Evolutionary conservation across 2,329 filamentous ascomycete species (phyloP).

Genomic region (Epichloe aotearoae): DNA sequence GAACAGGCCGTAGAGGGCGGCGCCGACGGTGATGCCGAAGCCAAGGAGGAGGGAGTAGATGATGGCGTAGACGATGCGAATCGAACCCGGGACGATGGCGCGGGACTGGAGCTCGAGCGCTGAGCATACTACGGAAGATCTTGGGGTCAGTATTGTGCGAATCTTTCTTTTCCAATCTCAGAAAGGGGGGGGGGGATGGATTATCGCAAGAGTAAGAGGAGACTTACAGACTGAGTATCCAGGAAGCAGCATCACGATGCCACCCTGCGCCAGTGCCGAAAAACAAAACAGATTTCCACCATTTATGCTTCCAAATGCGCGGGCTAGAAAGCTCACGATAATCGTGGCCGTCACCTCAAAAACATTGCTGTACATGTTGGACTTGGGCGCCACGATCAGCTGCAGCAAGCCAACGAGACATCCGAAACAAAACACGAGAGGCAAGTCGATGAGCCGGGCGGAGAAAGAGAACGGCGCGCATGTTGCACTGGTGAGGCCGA

Average conservation of each 20-base stretch:
- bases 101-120: conserved; percentile 54
- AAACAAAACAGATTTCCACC: conserved; percentile 45
- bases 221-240: conserved; percentile 46
- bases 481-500: conserved; percentile 57
- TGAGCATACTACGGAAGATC: conserved; percentile 21
- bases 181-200: no score
- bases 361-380: conserved; percentile 53
- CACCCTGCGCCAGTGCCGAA: conserved; percentile 49
- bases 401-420: conserved; percentile 58
- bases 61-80: conserved; percentile 62
- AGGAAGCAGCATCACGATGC: conserved; percentile 52
- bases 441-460: conserved; percentile 58
- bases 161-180: not conserved
- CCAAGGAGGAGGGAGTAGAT: conserved; percentile 62
- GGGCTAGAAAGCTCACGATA: conserved; percentile 47
- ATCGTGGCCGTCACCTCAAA: conserved; percentile 51
- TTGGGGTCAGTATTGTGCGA: not conserved
- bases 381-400: conserved; percentile 54
- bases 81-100: conserved; percentile 56
- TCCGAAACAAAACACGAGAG: conserved; percentile 57
- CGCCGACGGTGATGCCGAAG: conserved; percentile 58
- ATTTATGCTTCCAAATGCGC: conserved; percentile 48
- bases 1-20: conserved; percentile 48
- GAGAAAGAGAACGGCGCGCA: conserved; percentile 67
- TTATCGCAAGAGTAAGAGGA: not conserved